phyloP scores from a whole-genome alignment of 2,329 filamentous ascomycete species.

The Pseudofabraea citricarpa region DNA sequence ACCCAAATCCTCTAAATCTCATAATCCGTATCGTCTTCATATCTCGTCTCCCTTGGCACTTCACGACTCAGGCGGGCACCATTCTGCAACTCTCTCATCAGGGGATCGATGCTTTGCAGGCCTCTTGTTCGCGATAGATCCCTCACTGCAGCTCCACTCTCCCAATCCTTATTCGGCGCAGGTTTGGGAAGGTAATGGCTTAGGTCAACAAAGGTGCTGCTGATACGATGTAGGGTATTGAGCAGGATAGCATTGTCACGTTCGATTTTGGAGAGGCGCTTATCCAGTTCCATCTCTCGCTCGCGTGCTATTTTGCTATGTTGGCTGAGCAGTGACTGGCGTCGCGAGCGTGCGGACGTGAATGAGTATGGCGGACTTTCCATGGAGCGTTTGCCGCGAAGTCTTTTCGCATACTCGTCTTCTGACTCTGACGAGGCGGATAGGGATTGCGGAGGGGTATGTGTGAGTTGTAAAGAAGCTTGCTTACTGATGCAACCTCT shows the following conservation, averaged over 20 bases:
- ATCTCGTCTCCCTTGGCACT: too few relatives aligned
- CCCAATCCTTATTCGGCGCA: neutral
- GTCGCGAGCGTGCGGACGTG: neutral
- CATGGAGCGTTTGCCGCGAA: neutral
- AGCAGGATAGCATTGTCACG: conserved; percentile 19
- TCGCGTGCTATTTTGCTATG: neutral
- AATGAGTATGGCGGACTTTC: conserved; percentile 1
- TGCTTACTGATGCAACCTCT: neutral
- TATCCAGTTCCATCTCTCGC: conserved; percentile 18
- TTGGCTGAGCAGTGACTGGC: neutral
- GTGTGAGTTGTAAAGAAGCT: neutral
- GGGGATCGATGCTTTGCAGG: conserved; percentile 6
- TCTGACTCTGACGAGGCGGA: neutral
- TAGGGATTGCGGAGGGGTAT: conserved; percentile 5
- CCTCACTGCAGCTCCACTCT: neutral
- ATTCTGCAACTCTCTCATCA: conserved; percentile 10
- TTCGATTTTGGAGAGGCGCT: conserved; percentile 17
- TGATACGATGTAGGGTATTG: conserved; percentile 15
- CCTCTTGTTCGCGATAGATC: neutral
- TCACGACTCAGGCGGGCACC: conserved; percentile 11
- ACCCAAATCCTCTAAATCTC: too few relatives aligned
- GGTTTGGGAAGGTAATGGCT: conserved; percentile 1
- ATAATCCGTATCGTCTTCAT: too few relatives aligned
- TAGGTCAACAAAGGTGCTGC: conserved; percentile 13
- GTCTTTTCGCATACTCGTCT: neutral